These are phyloP conservation scores for Torulaspora delbrueckii DNA, from an alignment of 805 yeast species.

Conservation along the genomic window DNA sequence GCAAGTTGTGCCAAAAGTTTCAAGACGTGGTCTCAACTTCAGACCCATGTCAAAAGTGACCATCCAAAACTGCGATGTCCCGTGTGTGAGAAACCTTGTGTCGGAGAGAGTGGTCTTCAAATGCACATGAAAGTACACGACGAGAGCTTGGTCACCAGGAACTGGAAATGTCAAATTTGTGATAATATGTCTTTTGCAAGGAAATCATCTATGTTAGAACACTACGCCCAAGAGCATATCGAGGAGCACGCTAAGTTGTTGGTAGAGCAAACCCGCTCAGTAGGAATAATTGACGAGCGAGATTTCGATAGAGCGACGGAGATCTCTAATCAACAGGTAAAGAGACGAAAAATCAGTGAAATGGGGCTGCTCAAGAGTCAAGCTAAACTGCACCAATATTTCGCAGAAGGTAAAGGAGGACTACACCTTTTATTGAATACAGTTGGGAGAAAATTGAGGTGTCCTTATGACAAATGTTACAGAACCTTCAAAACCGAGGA, in stretches of 20 bases:
- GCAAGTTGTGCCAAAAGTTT: conserved; percentile 57
- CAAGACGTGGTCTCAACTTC: conserved; percentile 69
- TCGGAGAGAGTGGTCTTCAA: conserved; percentile 62
- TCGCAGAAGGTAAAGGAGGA: conserved; percentile 26
- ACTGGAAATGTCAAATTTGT: conserved; percentile 67
- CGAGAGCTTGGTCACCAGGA: conserved; percentile 43
- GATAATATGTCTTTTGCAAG: conserved; percentile 44
- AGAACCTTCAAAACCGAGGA: conserved; percentile 47
- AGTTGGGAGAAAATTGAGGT: conserved; percentile 38
- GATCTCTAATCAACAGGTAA: not conserved
- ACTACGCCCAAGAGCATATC: conserved; percentile 47
- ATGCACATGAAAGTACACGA: conserved; percentile 75
- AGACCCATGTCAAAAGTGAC: conserved; percentile 60
- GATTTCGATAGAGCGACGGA: not conserved
- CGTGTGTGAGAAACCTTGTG: conserved; percentile 65
- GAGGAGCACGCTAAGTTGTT: conserved; percentile 6
- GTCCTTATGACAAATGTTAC: conserved; percentile 49
- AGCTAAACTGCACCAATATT: conserved; percentile 25
- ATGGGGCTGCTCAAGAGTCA: conserved; percentile 18
- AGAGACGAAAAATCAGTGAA: conserved; percentile 16
- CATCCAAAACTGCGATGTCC: conserved; percentile 68
- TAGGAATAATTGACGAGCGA: not conserved
- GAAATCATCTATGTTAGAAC: conserved; percentile 53
- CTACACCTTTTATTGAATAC: conserved; percentile 33
- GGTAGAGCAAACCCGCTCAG: not conserved